Evolutionary conservation across 129 eudicot species (phyloP).

Genomic region (carrot (Daucus carota)): DNA sequence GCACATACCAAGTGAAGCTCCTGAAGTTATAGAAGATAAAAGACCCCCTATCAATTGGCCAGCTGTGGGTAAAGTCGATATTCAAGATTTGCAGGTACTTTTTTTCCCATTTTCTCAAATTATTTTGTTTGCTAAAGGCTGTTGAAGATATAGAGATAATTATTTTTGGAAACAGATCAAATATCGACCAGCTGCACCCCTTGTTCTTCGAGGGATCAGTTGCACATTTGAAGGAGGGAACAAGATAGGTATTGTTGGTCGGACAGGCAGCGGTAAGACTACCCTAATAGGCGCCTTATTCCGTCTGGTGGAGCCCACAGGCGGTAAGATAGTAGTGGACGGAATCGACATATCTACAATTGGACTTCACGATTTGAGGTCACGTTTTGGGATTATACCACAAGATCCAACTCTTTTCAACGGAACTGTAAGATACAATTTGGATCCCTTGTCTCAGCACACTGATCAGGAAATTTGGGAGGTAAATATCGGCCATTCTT

Average conservation of each 20-base stretch:
- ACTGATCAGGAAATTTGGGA: slow-evolving; percentile 64
- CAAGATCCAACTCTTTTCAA: slow-evolving; percentile 74
- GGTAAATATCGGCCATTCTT: slow-evolving; percentile 28
- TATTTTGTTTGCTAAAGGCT: not conserved
- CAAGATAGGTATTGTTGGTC: slow-evolving; percentile 75
- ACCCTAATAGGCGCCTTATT: slow-evolving; percentile 64
- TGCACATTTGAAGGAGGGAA: slow-evolving; percentile 66
- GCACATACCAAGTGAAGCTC: slow-evolving; percentile 93
- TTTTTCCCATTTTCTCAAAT: not conserved
- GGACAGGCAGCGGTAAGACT: slow-evolving; percentile 80
- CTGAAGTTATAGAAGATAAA: slow-evolving; percentile 52
- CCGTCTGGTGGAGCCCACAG: slow-evolving; percentile 67
- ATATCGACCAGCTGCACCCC: slow-evolving; percentile 57
- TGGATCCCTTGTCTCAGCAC: slow-evolving; percentile 59
- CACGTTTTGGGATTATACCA: slow-evolving; percentile 69
- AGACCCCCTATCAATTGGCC: slow-evolving; percentile 87
- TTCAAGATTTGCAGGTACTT: slow-evolving; percentile 59
- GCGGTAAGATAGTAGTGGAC: slow-evolving; percentile 59
- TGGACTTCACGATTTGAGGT: slow-evolving; percentile 72
- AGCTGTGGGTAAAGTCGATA: slow-evolving; percentile 56
- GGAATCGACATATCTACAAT: slow-evolving; percentile 53
- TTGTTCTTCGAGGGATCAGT: slow-evolving; percentile 64
- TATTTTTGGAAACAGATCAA: slow-evolving; percentile 33
- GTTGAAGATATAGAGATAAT: not conserved
- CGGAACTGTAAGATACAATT: slow-evolving; percentile 66